A percentile compares a stretch with the other conserved stretches of the same genome.
Evolutionary conservation across 345 rosid genomes (phyloP).

Genomic region (Salix koriyanagi): DNA sequence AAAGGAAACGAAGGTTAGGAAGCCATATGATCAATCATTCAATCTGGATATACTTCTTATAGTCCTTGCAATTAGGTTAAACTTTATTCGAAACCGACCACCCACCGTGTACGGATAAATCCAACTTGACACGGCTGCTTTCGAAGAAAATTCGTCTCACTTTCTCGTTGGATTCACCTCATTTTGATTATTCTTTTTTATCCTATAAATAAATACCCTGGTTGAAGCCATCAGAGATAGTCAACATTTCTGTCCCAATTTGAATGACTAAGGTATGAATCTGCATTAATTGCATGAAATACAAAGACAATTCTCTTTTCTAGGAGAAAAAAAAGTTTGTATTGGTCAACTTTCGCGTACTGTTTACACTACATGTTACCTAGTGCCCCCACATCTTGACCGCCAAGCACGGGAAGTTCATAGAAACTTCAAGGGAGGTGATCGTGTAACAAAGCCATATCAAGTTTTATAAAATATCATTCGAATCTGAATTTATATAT

Average conservation of each 20-base stretch:
- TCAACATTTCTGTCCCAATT: background rate
- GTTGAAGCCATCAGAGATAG: background rate
- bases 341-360: background rate
- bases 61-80: background rate
- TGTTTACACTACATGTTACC: background rate
- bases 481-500: background rate
- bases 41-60: background rate
- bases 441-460: background rate
- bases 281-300: background rate
- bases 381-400: background rate
- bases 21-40: background rate
- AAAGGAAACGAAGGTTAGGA: no score
- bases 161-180: background rate
- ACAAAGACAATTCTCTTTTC: background rate
- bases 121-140: background rate
- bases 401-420: background rate
- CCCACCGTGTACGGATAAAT: background rate
- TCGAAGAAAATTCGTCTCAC: background rate
- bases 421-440: background rate
- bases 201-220: background rate
- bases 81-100: background rate
- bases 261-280: background rate
- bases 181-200: background rate
- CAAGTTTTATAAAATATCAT: no score
- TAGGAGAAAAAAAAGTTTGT: background rate